Evolutionary conservation across 306 rosid genomes (phyloP).

Genomic region (Trichosanthes truncata): DNA sequence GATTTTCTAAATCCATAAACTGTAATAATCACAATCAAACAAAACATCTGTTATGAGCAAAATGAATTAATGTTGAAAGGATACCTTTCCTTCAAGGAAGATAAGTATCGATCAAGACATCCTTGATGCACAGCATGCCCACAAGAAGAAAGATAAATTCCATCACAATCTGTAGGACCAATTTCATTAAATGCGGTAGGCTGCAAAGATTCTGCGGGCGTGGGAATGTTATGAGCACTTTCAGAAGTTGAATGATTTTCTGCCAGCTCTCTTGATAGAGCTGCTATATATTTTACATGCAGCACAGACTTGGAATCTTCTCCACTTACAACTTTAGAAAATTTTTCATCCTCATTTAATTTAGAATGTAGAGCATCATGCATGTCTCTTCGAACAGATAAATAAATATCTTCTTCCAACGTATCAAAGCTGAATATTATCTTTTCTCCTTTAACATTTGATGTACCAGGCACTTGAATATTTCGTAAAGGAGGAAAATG

Average conservation of each 20-base stretch:
- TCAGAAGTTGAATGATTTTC: constrained; percentile 50
- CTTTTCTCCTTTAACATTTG: constrained; percentile 29
- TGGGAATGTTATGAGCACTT: constrained; percentile 27
- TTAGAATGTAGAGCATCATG: constrained; percentile 23
- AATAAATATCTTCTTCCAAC: constrained; percentile 57
- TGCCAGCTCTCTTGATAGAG: constrained; percentile 39
- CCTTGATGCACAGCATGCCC: constrained; percentile 98
- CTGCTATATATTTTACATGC: constrained; percentile 62
- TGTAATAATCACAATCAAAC: neutral
- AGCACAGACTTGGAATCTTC: constrained; percentile 39
- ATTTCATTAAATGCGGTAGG: constrained; percentile 46
- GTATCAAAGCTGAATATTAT: constrained; percentile 35
- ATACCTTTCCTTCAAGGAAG: constrained; percentile 87
- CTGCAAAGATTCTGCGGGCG: constrained; percentile 36
- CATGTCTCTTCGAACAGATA: constrained; percentile 41
- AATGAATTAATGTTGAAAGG: constrained; percentile 2
- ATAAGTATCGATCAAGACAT: constrained; percentile 78
- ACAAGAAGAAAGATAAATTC: constrained; percentile 87
- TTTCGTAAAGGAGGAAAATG: constrained; percentile 41
- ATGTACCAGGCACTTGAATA: constrained; percentile 35
- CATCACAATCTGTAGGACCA: constrained; percentile 78
- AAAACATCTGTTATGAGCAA: neutral
- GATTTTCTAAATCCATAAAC: neutral
- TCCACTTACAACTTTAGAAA: constrained; percentile 27
- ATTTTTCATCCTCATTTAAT: constrained; percentile 19